Evolutionary conservation across 2,329 filamentous ascomycete species (phyloP).

Genomic region (Ophiostoma sp.): DNA sequence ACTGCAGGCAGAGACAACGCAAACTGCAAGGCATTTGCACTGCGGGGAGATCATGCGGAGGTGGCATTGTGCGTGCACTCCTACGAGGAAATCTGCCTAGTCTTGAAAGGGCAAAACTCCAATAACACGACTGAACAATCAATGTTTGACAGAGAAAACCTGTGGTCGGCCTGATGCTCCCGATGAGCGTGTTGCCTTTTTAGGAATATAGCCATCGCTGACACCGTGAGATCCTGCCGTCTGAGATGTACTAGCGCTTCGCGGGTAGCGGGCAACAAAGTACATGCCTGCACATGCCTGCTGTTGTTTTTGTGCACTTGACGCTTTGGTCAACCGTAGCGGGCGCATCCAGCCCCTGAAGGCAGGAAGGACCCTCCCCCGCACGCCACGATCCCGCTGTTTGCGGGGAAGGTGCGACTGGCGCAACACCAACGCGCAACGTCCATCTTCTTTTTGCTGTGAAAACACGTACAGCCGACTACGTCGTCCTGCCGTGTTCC

Average conservation of each 20-base stretch:
- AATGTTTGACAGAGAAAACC: background rate
- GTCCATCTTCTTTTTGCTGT: background rate
- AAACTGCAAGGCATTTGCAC: background rate
- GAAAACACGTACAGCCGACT: background rate
- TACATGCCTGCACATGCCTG: no score
- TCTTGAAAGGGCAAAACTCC: background rate
- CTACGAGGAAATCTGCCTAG: background rate
- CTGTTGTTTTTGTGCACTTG: no score
- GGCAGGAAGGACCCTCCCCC: background rate
- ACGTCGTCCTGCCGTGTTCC: background rate
- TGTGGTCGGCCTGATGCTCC: constrained; percentile 17
- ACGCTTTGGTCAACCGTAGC: no score
- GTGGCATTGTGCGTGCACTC: background rate
- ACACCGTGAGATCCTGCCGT: constrained; percentile 5
- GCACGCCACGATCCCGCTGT: background rate
- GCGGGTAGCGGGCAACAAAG: no score
- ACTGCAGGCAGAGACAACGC: background rate
- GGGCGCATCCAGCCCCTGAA: background rate
- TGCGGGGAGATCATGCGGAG: background rate
- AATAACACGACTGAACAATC: background rate
- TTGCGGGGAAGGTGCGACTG: background rate
- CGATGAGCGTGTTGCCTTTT: background rate
- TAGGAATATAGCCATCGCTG: background rate
- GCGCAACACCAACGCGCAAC: background rate
- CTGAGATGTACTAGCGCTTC: background rate